These are phyloP conservation scores for Eucalyptus globulus DNA, from an alignment of 345 rosid species.

Conservation along the genomic window DNA sequence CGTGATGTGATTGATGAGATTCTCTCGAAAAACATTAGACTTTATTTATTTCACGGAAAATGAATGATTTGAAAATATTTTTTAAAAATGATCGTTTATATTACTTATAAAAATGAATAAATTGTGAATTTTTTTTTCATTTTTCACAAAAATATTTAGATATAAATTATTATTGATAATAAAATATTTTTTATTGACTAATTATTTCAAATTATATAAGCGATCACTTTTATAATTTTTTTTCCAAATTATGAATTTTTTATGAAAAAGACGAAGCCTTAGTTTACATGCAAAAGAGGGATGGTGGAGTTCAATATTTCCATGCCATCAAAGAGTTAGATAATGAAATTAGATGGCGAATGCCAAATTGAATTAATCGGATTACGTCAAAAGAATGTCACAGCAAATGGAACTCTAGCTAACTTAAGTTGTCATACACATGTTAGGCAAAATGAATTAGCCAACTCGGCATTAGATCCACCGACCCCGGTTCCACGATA, in stretches of 20 bases:
- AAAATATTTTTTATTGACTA: too few relatives aligned
- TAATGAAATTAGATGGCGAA: background rate
- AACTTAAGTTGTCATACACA: background rate
- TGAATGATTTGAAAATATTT: too few relatives aligned
- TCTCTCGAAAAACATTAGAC: background rate
- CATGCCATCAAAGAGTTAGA: background rate
- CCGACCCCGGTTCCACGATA: background rate
- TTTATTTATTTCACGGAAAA: accelerated
- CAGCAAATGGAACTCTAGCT: background rate
- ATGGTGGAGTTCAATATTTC: background rate
- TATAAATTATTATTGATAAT: too few relatives aligned
- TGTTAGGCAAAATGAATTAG: background rate
- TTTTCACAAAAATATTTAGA: too few relatives aligned
- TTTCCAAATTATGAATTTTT: background rate
- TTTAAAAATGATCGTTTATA: accelerated
- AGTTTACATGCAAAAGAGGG: background rate
- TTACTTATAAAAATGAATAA: too few relatives aligned
- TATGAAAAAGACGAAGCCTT: background rate
- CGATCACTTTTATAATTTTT: too few relatives aligned
- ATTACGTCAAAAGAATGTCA: background rate
- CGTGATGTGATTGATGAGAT: accelerated
- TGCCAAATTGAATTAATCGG: background rate
- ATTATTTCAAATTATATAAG: background rate
- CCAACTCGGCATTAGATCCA: background rate
- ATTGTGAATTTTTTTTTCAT: too few relatives aligned